Conservation (phyloP, 805 yeast genomes). For the Starmerella ratchasimensis region DNA sequence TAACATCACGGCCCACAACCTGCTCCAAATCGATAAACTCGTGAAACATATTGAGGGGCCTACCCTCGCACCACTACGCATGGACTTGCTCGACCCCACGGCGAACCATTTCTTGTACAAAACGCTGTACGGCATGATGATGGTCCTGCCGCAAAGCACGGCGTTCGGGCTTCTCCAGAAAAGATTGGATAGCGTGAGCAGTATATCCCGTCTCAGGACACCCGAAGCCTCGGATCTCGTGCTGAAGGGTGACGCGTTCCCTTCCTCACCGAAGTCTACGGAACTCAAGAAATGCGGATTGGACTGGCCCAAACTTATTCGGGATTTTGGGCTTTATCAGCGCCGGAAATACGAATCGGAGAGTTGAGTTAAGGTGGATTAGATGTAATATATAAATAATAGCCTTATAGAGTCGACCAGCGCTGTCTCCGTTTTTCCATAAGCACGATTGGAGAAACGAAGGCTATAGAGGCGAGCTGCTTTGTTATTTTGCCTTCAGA, state of each 20-base stretch:
- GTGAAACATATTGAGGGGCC: constrained; percentile 89
- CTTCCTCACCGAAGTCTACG: too few relatives aligned
- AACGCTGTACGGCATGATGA: constrained; percentile 78
- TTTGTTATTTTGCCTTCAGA: too few relatives aligned
- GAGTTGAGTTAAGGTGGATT: too few relatives aligned
- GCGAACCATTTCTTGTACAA: constrained; percentile 68
- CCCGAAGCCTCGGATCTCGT: not conserved
- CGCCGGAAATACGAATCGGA: too few relatives aligned
- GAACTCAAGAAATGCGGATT: not conserved
- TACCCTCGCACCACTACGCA: constrained; percentile 69
- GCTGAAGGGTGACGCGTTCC: not conserved
- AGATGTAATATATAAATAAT: too few relatives aligned
- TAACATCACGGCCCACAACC: constrained; percentile 63
- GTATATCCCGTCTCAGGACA: constrained; percentile 18
- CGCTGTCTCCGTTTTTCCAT: too few relatives aligned
- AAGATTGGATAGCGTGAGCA: constrained; percentile 47
- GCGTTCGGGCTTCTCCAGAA: constrained; percentile 75
- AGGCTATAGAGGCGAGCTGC: too few relatives aligned
- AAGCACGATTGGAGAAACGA: too few relatives aligned
- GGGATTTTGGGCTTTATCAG: too few relatives aligned
- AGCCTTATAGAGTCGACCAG: too few relatives aligned
- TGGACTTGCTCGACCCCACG: constrained; percentile 81
- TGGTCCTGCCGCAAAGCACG: constrained; percentile 87
- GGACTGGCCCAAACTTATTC: too few relatives aligned
- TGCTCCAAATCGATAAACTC: constrained; percentile 76